phyloP scores from a whole-genome alignment of 2,329 filamentous ascomycete genomes.

The Nemania bipapillata region DNA sequence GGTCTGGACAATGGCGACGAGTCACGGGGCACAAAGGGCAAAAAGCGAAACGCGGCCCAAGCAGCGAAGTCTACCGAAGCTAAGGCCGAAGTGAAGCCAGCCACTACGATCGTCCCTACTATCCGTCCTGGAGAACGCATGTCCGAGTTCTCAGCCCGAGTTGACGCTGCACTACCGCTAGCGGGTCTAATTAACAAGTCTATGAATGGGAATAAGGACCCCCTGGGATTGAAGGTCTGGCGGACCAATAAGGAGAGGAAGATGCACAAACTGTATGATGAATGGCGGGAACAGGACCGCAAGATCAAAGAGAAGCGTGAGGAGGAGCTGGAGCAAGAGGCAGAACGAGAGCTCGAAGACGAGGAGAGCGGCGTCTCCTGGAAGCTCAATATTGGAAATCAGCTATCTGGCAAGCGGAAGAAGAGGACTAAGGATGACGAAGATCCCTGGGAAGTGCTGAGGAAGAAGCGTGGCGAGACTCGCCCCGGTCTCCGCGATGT shows the following conservation, averaged over 20 bases:
- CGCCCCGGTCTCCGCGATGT: slow-evolving; percentile 67
- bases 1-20: slow-evolving; percentile 77
- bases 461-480: slow-evolving; percentile 70
- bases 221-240: slow-evolving; percentile 72
- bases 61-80: slow-evolving; percentile 34
- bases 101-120: slow-evolving; percentile 62
- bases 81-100: slow-evolving; percentile 38
- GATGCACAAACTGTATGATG: slow-evolving; percentile 81
- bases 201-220: slow-evolving; percentile 69
- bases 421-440: slow-evolving; percentile 65
- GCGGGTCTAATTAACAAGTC: slow-evolving; percentile 73
- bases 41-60: slow-evolving; percentile 44
- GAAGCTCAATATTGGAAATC: slow-evolving; percentile 57
- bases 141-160: slow-evolving; percentile 81
- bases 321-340: slow-evolving; percentile 72
- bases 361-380: slow-evolving; percentile 63
- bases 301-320: slow-evolving; percentile 72
- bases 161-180: slow-evolving; percentile 85
- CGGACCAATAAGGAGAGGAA: slow-evolving; percentile 86
- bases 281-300: slow-evolving; percentile 75
- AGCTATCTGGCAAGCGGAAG: slow-evolving; percentile 55
- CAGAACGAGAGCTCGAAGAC: slow-evolving; percentile 71
- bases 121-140: slow-evolving; percentile 87
- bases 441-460: slow-evolving; percentile 82
- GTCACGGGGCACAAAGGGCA: slow-evolving; percentile 49